Conservation (phyloP, 116 monocot species). For the Dioscorea cayenensis region DNA sequence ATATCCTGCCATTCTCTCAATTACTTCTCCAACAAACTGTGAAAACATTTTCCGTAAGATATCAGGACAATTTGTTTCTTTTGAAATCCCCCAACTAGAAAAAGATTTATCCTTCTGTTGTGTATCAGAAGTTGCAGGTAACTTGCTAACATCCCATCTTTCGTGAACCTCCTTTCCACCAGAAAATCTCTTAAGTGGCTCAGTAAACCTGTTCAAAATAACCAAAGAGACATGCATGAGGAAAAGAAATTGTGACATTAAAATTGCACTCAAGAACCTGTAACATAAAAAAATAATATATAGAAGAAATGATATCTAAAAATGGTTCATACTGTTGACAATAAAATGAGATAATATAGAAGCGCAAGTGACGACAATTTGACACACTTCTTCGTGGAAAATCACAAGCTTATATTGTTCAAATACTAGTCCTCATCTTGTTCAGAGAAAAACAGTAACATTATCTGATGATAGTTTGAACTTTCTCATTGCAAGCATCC, state of each 20-base stretch:
- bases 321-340: too few species aligned
- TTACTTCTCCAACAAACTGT: constrained; percentile 73
- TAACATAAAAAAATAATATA: too few species aligned
- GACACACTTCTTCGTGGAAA: too few species aligned
- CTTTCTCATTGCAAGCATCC: too few species aligned
- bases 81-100: constrained; percentile 17
- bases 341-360: too few species aligned
- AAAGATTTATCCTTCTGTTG: constrained; percentile 6
- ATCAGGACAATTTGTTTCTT: constrained; percentile 10
- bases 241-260: not conserved
- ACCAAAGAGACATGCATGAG: not conserved
- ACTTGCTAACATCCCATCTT: constrained; percentile 9
- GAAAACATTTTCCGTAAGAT: constrained; percentile 63
- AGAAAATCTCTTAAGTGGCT: constrained; percentile 47
- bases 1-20: constrained; percentile 88
- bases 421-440: too few species aligned
- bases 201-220: constrained; percentile 50
- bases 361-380: too few species aligned
- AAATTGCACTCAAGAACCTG: too few species aligned
- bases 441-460: too few species aligned
- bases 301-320: too few species aligned
- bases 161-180: constrained; percentile 26
- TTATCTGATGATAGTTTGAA: too few species aligned
- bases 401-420: too few species aligned
- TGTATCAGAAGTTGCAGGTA: constrained; percentile 14